Base-by-base conservation (phyloP, 2,329 filamentous ascomycete genomes). In the Penicillium rolfsii region DNA sequence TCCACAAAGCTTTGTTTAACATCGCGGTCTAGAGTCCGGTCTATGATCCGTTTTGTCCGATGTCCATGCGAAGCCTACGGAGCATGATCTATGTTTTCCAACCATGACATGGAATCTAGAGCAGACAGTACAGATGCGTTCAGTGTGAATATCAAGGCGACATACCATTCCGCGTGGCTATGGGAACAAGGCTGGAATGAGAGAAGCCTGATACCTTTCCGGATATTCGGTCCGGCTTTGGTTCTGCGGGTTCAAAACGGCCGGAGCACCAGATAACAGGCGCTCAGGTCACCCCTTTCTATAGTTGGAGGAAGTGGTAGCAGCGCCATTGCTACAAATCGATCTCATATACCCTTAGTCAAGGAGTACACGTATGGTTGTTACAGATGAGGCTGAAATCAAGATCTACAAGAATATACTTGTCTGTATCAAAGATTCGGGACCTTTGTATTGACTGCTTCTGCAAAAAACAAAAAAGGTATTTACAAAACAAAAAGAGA, bases 401-500 rank as follows among this genome's bases (percentile, higher is more conserved):
- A 2, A n/a, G 24, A n/a, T 48, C 24, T 48, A 28, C 24, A 5
- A 16, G 45, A 14, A n/a, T 8, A 46, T 26, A 19, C 5, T 30
- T 52, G 33, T 38, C 12, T 40, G 24, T 40, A 53, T 38, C 40
- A 14, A 11, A 35, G 49, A 11, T 2, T 3, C 19, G n/a, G 9
- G 5, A 22, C 33, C 28, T 28, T 43, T 19, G 30, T 9, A 50
- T 52, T 45, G 35, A 60, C 57, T 46, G 61, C 55, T 60, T 63
- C 58, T 64, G 52, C 59, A 41, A 57, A 57, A 41, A 43, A 36
- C 30, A 60, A 54, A 61, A 53, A 40, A 30, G 16, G 36, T 67
- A 67, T 66, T 59, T 67, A 64, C 65, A 64, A 58, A 53, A 52
- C 55, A 40, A 56, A 58, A 48, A 38, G 53, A 46, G 58, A 38